Evolutionary conservation across 2,329 filamentous ascomycete genomes (phyloP), one percentile per base, ranked within the genome.

Genomic region (Orbilia oligospora): DNA sequence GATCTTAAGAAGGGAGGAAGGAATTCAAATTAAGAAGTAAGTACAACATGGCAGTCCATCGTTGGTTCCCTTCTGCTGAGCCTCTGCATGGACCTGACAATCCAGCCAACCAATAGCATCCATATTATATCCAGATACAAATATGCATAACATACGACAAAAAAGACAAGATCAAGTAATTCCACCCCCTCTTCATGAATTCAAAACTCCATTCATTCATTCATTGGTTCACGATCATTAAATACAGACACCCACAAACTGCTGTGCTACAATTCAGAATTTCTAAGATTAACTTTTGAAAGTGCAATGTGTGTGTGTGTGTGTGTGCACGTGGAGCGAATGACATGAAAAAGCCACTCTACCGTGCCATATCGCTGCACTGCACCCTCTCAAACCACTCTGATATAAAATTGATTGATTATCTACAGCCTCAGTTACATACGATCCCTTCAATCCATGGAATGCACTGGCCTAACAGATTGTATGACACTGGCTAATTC

Each of bases 31-130:
- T n/a, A n/a, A n/a, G n/a, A n/a, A n/a, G n/a, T n/a, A n/a, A 18
- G 33, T 18, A 44, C 56, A 18, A 61, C 56, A 24, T 61, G 56
- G 56, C 56, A 61, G 20, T n/a, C 36, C 56, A 61, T 27, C 36
- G 56, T 61, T 61, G 56, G 56, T 20, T 61, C 27, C 18, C 51
- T 41, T 20, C 10, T n/a, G 10, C 38, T n/a, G 44, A 46, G 44
- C 33, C 18, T 51, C 8, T 24, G 48, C 56, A 61, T 22, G 20
- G 12, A 44, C 18, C 20, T n/a, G 3, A 27, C 20, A 27, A 9
- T 20, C 38, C 18, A 6, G 14, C 16, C 38, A 9, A 33, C 33
- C 30, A 20, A 58, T n/a, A 20, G 8, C 33, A 20, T 8, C 2
- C n/a, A 38, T 38, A 38, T 16, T 5, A 41, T 5, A 41, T 41